A percentile compares a stretch with the other conserved stretches of the same genome.
Evolutionary conservation across 306 rosid species (phyloP).

Genomic region (Purshia tridentata): DNA sequence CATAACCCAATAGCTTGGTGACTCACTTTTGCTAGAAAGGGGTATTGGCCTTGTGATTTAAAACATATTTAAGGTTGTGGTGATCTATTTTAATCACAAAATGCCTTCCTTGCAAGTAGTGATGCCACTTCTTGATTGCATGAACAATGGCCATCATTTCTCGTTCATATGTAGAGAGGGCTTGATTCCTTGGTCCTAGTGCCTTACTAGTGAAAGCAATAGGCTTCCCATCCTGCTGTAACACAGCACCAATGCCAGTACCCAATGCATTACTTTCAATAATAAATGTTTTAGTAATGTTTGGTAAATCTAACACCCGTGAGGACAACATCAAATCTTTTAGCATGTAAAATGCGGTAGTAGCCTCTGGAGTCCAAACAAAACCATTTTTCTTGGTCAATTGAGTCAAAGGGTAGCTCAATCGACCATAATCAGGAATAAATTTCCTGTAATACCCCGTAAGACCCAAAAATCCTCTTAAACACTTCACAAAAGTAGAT

Average conservation of each 20-base stretch:
- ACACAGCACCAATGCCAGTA: background rate
- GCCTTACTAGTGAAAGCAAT: background rate
- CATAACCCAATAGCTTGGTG: background rate
- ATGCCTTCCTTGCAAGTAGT: background rate
- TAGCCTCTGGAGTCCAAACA: background rate
- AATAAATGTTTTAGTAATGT: background rate
- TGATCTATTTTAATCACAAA: background rate
- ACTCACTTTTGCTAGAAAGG: background rate
- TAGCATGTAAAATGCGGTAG: background rate
- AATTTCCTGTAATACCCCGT: background rate
- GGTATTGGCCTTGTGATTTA: background rate
- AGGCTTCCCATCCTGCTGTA: background rate
- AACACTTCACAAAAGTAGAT: background rate
- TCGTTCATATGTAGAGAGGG: background rate
- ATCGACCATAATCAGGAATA: background rate
- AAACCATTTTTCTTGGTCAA: background rate
- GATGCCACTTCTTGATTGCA: background rate
- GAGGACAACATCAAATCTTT: background rate
- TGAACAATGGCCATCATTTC: background rate
- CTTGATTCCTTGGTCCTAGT: background rate
- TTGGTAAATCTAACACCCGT: background rate
- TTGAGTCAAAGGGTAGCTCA: background rate
- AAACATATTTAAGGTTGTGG: background rate
- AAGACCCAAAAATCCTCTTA: background rate
- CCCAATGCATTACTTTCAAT: background rate